Evolutionary conservation across 2,329 filamentous ascomycete species (phyloP).

Genomic region (Aspergillus vadensis): DNA sequence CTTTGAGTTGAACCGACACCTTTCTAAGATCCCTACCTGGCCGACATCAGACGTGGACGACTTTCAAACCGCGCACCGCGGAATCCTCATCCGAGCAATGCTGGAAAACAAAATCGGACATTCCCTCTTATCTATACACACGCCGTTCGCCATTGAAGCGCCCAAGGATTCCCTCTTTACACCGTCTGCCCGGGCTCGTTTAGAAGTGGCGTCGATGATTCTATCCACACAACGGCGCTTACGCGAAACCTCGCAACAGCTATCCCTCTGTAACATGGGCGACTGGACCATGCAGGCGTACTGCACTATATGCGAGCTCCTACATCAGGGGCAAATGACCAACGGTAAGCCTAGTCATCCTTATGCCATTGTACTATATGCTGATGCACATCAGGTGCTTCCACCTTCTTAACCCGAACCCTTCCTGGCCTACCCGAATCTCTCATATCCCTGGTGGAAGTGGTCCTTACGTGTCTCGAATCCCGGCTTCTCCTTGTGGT

Average conservation of each 20-base stretch:
- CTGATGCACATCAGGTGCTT: slow-evolving; percentile 10
- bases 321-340: slow-evolving; percentile 30
- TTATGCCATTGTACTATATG: neutral
- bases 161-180: slow-evolving; percentile 35
- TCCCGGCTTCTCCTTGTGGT: slow-evolving; percentile 33
- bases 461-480: slow-evolving; percentile 33
- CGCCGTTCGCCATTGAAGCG: slow-evolving; percentile 41
- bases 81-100: slow-evolving; percentile 35
- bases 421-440: slow-evolving; percentile 37
- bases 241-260: slow-evolving; percentile 33
- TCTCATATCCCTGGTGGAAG: slow-evolving; percentile 37
- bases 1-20: slow-evolving; percentile 38
- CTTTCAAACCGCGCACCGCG: slow-evolving; percentile 28
- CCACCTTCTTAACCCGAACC: slow-evolving; percentile 26
- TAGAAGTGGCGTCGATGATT: slow-evolving; percentile 42
- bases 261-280: slow-evolving; percentile 38
- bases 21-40: slow-evolving; percentile 41
- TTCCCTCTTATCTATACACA: slow-evolving; percentile 42
- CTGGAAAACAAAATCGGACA: slow-evolving; percentile 41
- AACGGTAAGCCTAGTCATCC: slow-evolving; percentile 23
- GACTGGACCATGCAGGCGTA: slow-evolving; percentile 43
- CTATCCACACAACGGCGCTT: slow-evolving; percentile 40
- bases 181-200: slow-evolving; percentile 37
- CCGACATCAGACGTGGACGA: slow-evolving; percentile 21
- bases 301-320: slow-evolving; percentile 40